Conservation (phyloP, 2,329 filamentous ascomycete genomes). For the Aspergillus sp. region DNA sequence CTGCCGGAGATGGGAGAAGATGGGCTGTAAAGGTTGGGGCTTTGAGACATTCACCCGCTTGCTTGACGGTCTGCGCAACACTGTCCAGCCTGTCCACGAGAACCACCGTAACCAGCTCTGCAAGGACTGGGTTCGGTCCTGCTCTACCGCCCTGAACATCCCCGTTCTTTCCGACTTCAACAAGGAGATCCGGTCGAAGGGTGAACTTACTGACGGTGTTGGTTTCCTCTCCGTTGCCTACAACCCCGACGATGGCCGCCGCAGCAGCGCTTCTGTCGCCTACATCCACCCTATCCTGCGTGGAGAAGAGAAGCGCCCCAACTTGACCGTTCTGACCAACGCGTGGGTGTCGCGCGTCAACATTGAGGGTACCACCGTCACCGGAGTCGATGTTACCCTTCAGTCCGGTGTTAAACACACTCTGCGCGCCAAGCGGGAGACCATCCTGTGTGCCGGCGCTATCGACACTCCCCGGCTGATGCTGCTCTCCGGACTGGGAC, state of each 20-base stretch:
- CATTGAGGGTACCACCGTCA: slow-evolving; percentile 61
- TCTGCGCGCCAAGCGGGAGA: slow-evolving; percentile 62
- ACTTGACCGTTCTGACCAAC: slow-evolving; percentile 79
- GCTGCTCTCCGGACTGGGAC: slow-evolving; percentile 48
- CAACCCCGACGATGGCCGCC: slow-evolving; percentile 78
- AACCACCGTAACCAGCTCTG: slow-evolving; percentile 85
- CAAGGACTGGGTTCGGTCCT: slow-evolving; percentile 80
- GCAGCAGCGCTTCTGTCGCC: slow-evolving; percentile 80
- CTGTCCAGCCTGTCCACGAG: slow-evolving; percentile 79
- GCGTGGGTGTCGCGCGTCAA: slow-evolving; percentile 82
- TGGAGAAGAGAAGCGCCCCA: slow-evolving; percentile 73
- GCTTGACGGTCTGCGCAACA: slow-evolving; percentile 78
- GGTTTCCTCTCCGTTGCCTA: slow-evolving; percentile 90
- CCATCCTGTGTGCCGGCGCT: slow-evolving; percentile 71
- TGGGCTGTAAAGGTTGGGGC: slow-evolving; percentile 78
- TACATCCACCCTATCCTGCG: slow-evolving; percentile 89
- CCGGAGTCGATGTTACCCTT: slow-evolving; percentile 65
- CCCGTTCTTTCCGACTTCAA: slow-evolving; percentile 83
- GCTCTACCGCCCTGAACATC: slow-evolving; percentile 70
- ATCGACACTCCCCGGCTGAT: slow-evolving; percentile 70
- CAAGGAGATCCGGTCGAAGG: slow-evolving; percentile 67
- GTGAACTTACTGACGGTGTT: slow-evolving; percentile 66
- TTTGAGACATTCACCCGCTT: slow-evolving; percentile 78
- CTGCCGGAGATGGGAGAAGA: slow-evolving; percentile 71
- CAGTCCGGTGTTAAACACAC: slow-evolving; percentile 51